Percentiles rank a stretch among this genome's conserved stretches.
Evolutionary conservation across 345 rosid species (phyloP).

Genomic region (Eucalyptus shirleyi): DNA sequence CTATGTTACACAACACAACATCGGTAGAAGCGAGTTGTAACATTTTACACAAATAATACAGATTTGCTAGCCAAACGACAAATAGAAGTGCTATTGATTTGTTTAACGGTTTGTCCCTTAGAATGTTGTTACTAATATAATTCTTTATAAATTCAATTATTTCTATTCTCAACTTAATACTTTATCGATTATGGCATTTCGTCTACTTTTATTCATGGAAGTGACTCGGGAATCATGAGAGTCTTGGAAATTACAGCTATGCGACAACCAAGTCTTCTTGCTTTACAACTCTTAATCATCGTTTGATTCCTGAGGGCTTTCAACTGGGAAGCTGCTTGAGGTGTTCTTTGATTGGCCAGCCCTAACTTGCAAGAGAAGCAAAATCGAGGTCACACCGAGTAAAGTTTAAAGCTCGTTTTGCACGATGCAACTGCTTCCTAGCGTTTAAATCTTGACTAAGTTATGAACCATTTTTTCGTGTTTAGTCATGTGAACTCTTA

Average conservation of each 20-base stretch:
- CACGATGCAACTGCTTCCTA: too few relatives aligned
- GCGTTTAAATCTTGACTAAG: not conserved
- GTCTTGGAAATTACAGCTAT: too few relatives aligned
- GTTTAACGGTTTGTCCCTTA: not conserved
- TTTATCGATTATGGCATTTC: not conserved
- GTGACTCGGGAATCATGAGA: accelerated
- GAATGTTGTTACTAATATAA: not conserved
- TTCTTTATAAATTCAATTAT: too few relatives aligned
- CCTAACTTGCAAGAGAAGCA: too few relatives aligned
- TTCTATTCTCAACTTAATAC: too few relatives aligned
- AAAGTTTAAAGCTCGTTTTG: accelerated
- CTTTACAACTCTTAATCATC: too few relatives aligned
- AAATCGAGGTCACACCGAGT: not conserved
- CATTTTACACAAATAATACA: not conserved
- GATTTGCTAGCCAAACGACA: not conserved
- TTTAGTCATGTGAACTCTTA: not conserved
- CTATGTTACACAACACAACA: too few relatives aligned
- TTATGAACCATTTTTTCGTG: not conserved
- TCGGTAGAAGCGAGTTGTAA: accelerated
- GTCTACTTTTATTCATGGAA: accelerated
- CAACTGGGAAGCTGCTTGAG: too few relatives aligned
- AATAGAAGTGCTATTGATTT: not conserved
- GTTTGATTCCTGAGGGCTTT: too few relatives aligned
- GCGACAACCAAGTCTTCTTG: too few relatives aligned
- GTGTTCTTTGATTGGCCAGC: too few relatives aligned